Evolutionary conservation across 805 yeast genomes (phyloP).

Genomic region (Suhomyces sp.): DNA sequence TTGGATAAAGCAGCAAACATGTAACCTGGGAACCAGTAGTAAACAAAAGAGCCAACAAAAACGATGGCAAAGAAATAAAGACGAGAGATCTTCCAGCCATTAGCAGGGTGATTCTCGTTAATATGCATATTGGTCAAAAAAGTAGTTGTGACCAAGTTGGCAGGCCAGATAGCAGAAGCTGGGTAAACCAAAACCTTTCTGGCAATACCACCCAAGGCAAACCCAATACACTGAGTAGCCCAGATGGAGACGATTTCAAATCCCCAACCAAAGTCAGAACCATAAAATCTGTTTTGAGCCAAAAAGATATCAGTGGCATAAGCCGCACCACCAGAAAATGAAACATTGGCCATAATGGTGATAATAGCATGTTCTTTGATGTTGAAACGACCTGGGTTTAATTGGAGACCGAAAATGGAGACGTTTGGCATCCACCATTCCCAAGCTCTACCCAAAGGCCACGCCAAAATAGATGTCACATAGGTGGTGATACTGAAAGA

Average conservation of each 20-base stretch:
- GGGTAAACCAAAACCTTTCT: constrained; percentile 61
- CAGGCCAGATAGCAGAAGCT: constrained; percentile 70
- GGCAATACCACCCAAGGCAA: constrained; percentile 63
- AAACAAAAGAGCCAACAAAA: constrained; percentile 15
- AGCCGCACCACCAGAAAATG: constrained; percentile 44
- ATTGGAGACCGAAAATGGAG: constrained; percentile 28
- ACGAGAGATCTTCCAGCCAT: constrained; percentile 59
- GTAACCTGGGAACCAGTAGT: constrained; percentile 54
- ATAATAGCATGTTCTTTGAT: constrained; percentile 60
- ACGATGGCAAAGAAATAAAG: constrained; percentile 15
- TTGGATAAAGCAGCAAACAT: constrained; percentile 56
- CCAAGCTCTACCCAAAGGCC: constrained; percentile 57
- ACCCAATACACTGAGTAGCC: constrained; percentile 64
- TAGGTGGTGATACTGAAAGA: constrained; percentile 47
- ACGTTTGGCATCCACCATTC: constrained; percentile 34
- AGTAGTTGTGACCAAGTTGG: constrained; percentile 57
- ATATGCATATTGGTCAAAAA: constrained; percentile 52
- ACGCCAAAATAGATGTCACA: constrained; percentile 58
- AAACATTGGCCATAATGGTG: constrained; percentile 50
- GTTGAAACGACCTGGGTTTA: constrained; percentile 64
- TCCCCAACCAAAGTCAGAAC: constrained; percentile 48
- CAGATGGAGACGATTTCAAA: constrained; percentile 50
- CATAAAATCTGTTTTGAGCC: constrained; percentile 50
- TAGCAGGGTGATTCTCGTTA: constrained; percentile 49
- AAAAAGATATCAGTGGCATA: constrained; percentile 57